Evolutionary conservation across 2,329 filamentous ascomycete species (phyloP).

Genomic region (Volutella citrinella): DNA sequence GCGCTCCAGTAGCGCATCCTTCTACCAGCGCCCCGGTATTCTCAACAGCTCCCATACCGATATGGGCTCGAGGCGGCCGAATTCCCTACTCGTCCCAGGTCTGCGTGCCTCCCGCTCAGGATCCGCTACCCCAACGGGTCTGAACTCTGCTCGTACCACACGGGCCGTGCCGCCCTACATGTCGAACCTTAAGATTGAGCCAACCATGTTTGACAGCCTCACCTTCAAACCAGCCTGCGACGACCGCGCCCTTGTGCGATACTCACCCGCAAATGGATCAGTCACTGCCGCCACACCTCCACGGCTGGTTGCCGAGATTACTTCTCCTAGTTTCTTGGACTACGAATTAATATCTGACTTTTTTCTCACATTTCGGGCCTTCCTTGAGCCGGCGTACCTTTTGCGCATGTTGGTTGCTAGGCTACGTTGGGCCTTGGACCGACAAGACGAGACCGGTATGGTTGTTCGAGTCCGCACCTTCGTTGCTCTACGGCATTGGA

Average conservation of each 20-base stretch:
- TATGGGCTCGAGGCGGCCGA: slow-evolving; percentile 32
- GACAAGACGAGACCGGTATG: slow-evolving; percentile 79
- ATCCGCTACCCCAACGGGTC: slow-evolving; percentile 20
- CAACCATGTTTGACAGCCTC: slow-evolving; percentile 78
- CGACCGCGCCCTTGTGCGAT: slow-evolving; percentile 77
- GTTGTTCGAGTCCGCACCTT: slow-evolving; percentile 96
- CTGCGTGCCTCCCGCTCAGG: slow-evolving; percentile 26
- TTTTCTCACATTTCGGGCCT: slow-evolving; percentile 90
- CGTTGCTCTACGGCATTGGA: slow-evolving; percentile 94
- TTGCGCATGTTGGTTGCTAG: slow-evolving; percentile 82
- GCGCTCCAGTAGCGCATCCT: slow-evolving; percentile 58
- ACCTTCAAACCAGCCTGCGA: slow-evolving; percentile 77
- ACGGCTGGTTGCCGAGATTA: slow-evolving; percentile 91
- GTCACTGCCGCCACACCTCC: slow-evolving; percentile 89
- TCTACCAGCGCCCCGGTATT: slow-evolving; percentile 35
- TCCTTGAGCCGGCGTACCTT: slow-evolving; percentile 73
- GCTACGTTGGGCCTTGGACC: slow-evolving; percentile 79
- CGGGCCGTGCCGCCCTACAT: slow-evolving; percentile 44
- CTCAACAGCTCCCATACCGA: slow-evolving; percentile 23
- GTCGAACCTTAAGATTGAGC: slow-evolving; percentile 55
- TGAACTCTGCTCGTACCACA: slow-evolving; percentile 39
- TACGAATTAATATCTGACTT: slow-evolving; percentile 98
- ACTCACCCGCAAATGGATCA: slow-evolving; percentile 65
- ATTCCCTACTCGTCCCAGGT: slow-evolving; percentile 36
- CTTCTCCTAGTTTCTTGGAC: slow-evolving; percentile 90